Evolutionary conservation across 2,329 filamentous ascomycete species (phyloP), one percentile per base, ranked within the genome.

Genomic region (Sphaerulina vaccinii): DNA sequence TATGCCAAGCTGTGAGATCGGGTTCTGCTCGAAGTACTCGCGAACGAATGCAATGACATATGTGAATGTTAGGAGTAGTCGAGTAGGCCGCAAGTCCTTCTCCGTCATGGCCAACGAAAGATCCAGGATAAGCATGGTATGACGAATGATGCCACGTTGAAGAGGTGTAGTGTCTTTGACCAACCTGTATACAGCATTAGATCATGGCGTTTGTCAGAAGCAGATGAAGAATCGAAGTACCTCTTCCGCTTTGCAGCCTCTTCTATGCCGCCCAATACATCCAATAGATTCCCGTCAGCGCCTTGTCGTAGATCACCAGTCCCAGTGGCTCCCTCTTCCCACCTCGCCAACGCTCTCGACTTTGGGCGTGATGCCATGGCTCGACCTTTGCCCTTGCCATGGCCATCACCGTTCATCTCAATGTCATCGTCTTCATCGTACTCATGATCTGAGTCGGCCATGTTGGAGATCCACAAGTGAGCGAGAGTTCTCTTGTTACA

Each of bases 11-110:
- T 99, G 93, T 8, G 90, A 95, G 60, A 99, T 97, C 9, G 93
- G 93, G 65, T 99, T 99, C 72, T 99, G 93, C 72, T 97, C 93
- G 68, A 97, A 99, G 73, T 90, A 99, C 70, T 96, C 92, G 53
- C 85, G 81, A 42, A 97, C 87, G 70, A 97, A 99, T 51, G 90
- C 86, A 58, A 86, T 82, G 13, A 90, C 87, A 71, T 90, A 95
- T 58, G 85, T 85, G 65, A 96, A 79, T 46, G 85, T 87, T 24
- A 96, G 80, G 32, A 90, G 80, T 71, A 92, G 91, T 54, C 92
- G 83, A 37, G 85, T 96, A 5, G 93, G 93, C 21, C 93, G 83
- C 60, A 97, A 79, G 68, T 99, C 93, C 72, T 97, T 97, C 71
- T 97, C 91, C 4, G 83, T 73, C 93, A 99, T 99, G 44, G 92